Conservation (phyloP, 305 asterid genomes). For the Fraxinus albicans region DNA sequence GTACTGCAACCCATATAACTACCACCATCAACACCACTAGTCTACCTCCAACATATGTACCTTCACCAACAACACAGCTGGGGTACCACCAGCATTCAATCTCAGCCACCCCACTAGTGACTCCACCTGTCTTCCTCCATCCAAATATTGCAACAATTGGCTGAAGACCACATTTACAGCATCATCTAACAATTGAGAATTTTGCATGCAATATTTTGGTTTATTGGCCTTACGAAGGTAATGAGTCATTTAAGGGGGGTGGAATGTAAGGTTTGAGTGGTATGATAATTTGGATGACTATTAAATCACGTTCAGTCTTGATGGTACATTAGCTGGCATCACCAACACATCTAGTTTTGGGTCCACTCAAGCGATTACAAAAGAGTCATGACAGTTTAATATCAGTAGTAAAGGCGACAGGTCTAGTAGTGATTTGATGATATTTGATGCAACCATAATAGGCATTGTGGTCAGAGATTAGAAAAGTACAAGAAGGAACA, state of each 20-base stretch:
- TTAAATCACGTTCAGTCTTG: background rate
- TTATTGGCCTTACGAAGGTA: background rate
- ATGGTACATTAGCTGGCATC: background rate
- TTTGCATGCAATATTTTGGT: background rate
- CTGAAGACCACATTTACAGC: background rate
- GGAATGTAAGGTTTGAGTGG: background rate
- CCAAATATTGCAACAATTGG: background rate
- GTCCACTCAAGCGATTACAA: background rate
- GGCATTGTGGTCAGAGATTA: background rate
- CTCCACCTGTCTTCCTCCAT: background rate
- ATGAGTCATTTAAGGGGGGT: background rate
- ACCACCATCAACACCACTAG: too few relatives aligned
- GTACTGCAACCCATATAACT: background rate
- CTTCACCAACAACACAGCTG: background rate
- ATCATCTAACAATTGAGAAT: constrained; percentile 2
- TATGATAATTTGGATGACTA: background rate
- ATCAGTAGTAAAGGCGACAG: background rate
- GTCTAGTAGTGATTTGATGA: background rate
- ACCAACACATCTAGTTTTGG: background rate
- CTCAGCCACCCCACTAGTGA: background rate
- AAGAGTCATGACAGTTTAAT: background rate
- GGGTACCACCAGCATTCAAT: background rate
- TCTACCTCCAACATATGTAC: too few relatives aligned
- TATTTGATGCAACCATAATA: background rate
- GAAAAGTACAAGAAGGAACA: background rate